These are phyloP conservation scores for Tetradesmus lagerheimii DNA, from an alignment of 139 green algal species.

Conservation along the genomic window DNA sequence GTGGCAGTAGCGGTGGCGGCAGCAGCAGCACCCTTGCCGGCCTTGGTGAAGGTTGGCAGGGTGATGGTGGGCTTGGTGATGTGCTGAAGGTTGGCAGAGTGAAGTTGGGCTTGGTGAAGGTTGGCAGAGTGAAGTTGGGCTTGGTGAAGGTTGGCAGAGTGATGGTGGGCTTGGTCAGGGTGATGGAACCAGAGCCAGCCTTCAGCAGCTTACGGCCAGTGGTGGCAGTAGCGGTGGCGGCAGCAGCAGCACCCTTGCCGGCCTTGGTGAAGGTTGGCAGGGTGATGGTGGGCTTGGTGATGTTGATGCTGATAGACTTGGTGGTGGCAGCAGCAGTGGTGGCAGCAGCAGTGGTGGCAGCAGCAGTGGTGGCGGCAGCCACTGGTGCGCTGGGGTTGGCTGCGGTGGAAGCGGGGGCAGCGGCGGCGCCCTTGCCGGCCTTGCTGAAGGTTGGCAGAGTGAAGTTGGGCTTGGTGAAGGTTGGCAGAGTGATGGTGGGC, in stretches of 20 bases:
- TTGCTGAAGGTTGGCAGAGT: background rate
- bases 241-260: conserved; percentile 7
- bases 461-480: background rate
- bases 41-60: background rate
- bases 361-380: background rate
- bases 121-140: background rate
- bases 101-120: background rate
- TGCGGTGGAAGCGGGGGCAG: background rate
- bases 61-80: background rate
- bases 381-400: background rate
- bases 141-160: background rate
- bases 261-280: background rate
- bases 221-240: background rate
- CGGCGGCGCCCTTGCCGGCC: background rate
- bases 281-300: background rate
- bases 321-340: background rate
- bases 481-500: background rate
- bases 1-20: background rate
- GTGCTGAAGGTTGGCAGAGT: background rate
- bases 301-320: background rate
- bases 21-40: background rate
- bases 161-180: background rate
- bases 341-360: no score
- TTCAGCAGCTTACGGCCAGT: conserved; percentile 9
- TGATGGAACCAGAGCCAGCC: background rate